Evolutionary conservation across 129 eudicot genomes (phyloP).

Genomic region (Flaveria ramosissima): DNA sequence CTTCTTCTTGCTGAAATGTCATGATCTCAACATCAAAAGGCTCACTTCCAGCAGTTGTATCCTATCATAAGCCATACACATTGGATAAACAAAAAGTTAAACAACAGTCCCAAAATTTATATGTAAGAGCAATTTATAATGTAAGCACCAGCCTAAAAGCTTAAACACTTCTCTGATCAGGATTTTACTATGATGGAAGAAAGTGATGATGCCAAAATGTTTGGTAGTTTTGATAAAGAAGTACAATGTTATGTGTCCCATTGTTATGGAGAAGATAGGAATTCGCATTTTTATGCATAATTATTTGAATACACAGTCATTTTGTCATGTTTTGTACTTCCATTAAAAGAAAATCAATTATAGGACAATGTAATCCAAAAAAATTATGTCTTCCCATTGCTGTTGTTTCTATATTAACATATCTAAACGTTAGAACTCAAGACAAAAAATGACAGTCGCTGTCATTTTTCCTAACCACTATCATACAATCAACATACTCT

Average conservation of each 20-base stretch:
- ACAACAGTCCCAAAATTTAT: constrained; percentile 11
- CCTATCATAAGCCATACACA: constrained; percentile 39
- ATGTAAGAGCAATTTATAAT: neutral
- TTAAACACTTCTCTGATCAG: neutral
- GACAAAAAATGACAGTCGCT: neutral
- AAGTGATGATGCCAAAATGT: neutral
- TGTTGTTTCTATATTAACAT: neutral
- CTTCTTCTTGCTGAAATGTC: constrained; percentile 78
- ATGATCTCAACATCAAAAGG: constrained; percentile 66
- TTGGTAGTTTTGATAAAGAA: neutral
- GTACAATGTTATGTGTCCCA: neutral
- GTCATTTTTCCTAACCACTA: constrained; percentile 4
- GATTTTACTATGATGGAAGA: constrained; percentile 11
- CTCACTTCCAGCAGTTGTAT: constrained; percentile 40
- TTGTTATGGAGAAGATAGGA: neutral
- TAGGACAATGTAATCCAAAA: neutral
- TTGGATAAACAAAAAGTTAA: constrained; percentile 21
- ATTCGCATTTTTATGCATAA: neutral
- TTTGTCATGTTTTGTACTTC: neutral
- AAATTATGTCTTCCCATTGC: neutral
- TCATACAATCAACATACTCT: neutral
- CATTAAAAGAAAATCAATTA: neutral
- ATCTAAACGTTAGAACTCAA: neutral
- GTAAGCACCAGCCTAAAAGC: constrained; percentile 15
- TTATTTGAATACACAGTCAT: neutral